phyloP scores from a whole-genome alignment of 257 asterid genomes.

The Solanum gandarillasii region DNA sequence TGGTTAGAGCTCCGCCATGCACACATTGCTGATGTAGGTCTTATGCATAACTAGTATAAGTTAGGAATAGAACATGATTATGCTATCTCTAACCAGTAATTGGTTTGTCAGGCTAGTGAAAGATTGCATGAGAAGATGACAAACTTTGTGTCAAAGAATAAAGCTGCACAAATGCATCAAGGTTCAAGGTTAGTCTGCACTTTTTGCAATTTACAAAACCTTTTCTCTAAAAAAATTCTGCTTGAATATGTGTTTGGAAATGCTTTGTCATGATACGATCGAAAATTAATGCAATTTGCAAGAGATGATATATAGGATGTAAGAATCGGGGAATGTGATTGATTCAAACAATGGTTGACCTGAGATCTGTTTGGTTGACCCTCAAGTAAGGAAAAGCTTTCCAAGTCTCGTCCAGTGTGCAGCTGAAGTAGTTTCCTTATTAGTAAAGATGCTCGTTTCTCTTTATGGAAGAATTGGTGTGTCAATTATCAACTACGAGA shows the following conservation, averaged over 20 bases:
- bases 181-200: conserved; percentile 68
- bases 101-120: conserved; percentile 72
- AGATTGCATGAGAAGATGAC: conserved; percentile 96
- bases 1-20: conserved; percentile 99
- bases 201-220: background rate
- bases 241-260: background rate
- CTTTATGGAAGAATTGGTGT: background rate
- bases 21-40: conserved; percentile 95
- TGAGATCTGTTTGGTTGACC: background rate
- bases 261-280: background rate
- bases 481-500: background rate
- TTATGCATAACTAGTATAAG: background rate
- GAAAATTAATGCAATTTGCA: background rate
- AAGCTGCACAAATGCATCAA: conserved; percentile 91
- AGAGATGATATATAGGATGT: background rate
- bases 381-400: background rate
- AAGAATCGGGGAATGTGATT: background rate
- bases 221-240: background rate
- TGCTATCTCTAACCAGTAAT: conserved; percentile 16
- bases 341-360: background rate
- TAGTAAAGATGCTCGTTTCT: background rate
- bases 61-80: background rate
- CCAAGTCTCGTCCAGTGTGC: background rate
- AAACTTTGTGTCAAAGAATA: conserved; percentile 80
- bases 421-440: background rate